Conservation (phyloP, 345 rosid genomes). For the Camelina hispida region DNA sequence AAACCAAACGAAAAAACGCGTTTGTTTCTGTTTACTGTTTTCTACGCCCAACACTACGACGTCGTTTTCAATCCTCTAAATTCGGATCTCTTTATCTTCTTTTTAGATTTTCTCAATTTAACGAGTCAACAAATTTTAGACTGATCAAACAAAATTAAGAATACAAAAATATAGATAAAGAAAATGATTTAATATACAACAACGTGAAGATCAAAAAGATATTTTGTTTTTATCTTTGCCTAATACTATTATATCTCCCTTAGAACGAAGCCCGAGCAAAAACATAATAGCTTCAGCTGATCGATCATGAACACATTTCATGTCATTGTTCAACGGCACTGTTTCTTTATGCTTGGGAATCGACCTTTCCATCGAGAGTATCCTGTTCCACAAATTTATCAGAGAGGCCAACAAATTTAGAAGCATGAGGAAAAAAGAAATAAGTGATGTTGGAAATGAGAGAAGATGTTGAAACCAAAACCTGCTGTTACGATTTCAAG, state of each 20-base stretch:
- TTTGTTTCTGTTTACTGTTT: slow-evolving; percentile 25
- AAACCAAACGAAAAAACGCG: slow-evolving; percentile 12
- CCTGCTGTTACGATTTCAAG: slow-evolving; percentile 69
- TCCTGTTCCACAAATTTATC: slow-evolving; percentile 47
- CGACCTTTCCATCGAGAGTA: slow-evolving; percentile 63
- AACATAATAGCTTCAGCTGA: background rate
- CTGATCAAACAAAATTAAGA: no score
- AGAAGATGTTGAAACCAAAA: slow-evolving; percentile 36
- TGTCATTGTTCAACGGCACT: slow-evolving; percentile 17
- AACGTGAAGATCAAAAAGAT: no score
- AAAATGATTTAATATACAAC: no score
- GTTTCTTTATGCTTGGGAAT: slow-evolving; percentile 53
- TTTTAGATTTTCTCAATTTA: background rate
- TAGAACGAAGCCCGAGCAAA: slow-evolving; percentile 12
- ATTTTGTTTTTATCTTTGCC: background rate
- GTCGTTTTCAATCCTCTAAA: slow-evolving; percentile 6
- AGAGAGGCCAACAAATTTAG: background rate
- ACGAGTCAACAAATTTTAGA: background rate
- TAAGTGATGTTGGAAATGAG: slow-evolving; percentile 1
- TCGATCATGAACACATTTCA: background rate
- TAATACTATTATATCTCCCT: background rate
- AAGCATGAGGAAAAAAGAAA: background rate
- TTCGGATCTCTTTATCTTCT: background rate
- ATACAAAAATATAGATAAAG: no score
- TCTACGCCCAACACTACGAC: background rate